These are phyloP conservation scores for Forsythia suspensa DNA, from an alignment of 257 asterid genomes.

Conservation along the genomic window DNA sequence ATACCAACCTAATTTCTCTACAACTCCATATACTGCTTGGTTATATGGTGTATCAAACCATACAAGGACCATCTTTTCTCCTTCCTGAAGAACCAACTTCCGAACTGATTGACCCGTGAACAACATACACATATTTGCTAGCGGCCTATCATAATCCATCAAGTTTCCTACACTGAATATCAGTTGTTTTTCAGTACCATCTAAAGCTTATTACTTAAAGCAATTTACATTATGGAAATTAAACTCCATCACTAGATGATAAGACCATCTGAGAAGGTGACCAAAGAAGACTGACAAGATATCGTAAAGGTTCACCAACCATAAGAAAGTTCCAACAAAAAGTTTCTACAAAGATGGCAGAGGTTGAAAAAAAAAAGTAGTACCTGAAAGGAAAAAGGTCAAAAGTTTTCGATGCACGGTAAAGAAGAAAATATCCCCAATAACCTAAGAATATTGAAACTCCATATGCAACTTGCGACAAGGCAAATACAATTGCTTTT, in stretches of 20 bases:
- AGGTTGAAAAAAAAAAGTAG: slow-evolving; percentile 12
- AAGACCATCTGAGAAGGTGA: slow-evolving; percentile 7
- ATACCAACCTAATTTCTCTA: slow-evolving; percentile 81
- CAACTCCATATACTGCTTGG: slow-evolving; percentile 97
- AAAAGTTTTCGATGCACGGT: slow-evolving; percentile 42
- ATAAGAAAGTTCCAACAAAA: not conserved
- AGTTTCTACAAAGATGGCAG: not conserved
- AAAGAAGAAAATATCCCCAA: slow-evolving; percentile 83
- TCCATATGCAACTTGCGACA: slow-evolving; percentile 90
- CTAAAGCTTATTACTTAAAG: slow-evolving; percentile 3
- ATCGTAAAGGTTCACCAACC: slow-evolving; percentile 1
- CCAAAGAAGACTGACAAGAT: not conserved
- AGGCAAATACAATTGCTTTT: slow-evolving; percentile 72
- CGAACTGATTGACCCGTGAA: slow-evolving; percentile 87
- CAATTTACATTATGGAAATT: slow-evolving; percentile 5
- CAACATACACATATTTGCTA: slow-evolving; percentile 73
- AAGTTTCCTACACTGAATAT: slow-evolving; percentile 52
- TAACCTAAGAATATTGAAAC: slow-evolving; percentile 74
- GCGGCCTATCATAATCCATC: slow-evolving; percentile 59
- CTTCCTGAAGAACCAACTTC: slow-evolving; percentile 95
- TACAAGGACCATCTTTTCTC: slow-evolving; percentile 93
- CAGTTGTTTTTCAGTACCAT: slow-evolving; percentile 11
- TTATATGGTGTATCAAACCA: slow-evolving; percentile 97
- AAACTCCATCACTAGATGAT: not conserved
- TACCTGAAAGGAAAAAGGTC: slow-evolving; percentile 88